Base-by-base conservation (phyloP, 129 eudicot species). In the Sambucus nigra region DNA sequence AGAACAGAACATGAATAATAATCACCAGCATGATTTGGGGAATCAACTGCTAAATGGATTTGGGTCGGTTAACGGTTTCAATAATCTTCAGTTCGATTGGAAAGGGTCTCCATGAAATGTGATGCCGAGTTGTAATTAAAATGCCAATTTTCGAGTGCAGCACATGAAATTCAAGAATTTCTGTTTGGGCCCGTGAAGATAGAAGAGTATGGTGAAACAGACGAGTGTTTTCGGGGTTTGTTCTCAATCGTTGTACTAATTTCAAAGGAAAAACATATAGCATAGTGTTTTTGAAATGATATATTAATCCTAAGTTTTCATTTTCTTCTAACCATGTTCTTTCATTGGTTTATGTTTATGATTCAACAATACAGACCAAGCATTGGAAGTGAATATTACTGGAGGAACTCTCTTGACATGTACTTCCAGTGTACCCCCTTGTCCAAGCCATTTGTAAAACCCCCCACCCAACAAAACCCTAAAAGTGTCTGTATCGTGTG, bases 21-120 rank as follows among this genome's bases (percentile, higher is more conserved):
- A 69, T 57, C 83, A 80, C 45, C 86, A 73, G 7, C 92, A 81
- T 64, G 93, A 81, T 51, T 14, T 82, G 66, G 86, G 92, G 46
- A 79, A 76, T 73, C 86, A 87, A 40, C 63, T 82, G 74, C 84
- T 82, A 40, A 77, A 62, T 60, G 95, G 99, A 25, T 73, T 86
- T 46, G 99, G 91, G 53, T 80, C 98, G 10, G 88, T 72, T 22
- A 91, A 91, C 12, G 91, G 95, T 19, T 79, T 85, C 60, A 77
- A 80, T 53, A 73, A 83, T 73, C 91, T 91, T 27, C 99, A 85
- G 14, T 91, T 81, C 69, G 94, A 91, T 76, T 91, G 95, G 94
- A 82, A 91, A 60, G 55, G 89, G 20, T 91, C 98, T 63, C 89
- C 94, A 0, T 85, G 65, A 66, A 53, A 49, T 31, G 52, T 14